Conservation (phyloP, 2,329 filamentous ascomycete genomes). For the Claviceps spartinae region DNA sequence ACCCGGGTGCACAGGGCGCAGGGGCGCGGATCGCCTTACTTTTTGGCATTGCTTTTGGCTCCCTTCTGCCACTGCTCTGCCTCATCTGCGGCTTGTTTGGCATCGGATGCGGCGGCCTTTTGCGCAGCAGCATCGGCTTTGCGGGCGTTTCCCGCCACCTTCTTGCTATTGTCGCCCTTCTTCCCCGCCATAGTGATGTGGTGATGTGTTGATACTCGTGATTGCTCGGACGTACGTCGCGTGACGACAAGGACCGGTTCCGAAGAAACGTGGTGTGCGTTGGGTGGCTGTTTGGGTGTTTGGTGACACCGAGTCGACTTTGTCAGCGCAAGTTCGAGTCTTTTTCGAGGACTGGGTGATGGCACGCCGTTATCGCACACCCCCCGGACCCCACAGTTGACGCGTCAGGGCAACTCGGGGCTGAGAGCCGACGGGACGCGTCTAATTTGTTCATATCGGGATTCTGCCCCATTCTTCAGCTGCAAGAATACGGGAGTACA, state of each 20-base stretch:
- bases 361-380: not conserved
- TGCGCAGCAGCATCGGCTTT: constrained; percentile 78
- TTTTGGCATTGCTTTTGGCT: constrained; percentile 72
- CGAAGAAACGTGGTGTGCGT: not conserved
- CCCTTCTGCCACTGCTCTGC: constrained; percentile 73
- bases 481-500: too few relatives aligned
- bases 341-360: not conserved
- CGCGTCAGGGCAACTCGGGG: not conserved
- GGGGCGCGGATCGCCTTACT: constrained; percentile 36
- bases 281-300: not conserved
- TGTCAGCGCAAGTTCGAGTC: constrained; percentile 1
- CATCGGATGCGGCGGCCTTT: constrained; percentile 61
- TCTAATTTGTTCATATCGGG: too few relatives aligned
- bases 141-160: constrained; percentile 75
- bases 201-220: constrained; percentile 2
- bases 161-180: constrained; percentile 76
- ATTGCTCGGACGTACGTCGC: constrained; percentile 4
- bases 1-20: constrained; percentile 12
- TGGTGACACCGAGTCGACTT: constrained; percentile 1
- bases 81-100: constrained; percentile 53
- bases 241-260: not conserved
- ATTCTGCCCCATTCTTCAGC: too few relatives aligned
- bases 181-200: constrained; percentile 49
- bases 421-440: too few relatives aligned
- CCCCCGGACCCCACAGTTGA: not conserved